Evolutionary conservation across 23 red algal genomes (phyloP).

Genomic region (Chondrus crispus): DNA sequence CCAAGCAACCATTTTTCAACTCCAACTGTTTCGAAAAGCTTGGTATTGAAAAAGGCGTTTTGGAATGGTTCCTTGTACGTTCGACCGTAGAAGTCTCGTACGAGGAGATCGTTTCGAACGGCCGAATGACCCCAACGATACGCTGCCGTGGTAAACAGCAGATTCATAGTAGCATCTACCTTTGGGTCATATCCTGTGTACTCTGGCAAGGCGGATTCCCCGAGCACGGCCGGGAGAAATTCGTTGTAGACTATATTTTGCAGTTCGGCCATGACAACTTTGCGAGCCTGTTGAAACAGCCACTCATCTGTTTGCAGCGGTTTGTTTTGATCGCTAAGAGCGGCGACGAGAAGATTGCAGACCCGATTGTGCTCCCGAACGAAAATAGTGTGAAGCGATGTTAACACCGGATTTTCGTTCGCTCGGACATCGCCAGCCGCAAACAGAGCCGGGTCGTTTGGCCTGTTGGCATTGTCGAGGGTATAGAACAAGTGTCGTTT

Average conservation of each 20-base stretch:
- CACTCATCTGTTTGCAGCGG: conserved; percentile 1
- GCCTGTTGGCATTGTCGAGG: conserved; percentile 28
- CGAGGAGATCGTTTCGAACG: background rate
- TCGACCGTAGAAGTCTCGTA: background rate
- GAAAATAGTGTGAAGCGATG: conserved; percentile 5
- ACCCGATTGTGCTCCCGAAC: conserved; percentile 35
- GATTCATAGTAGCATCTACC: background rate
- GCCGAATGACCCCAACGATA: conserved; percentile 10
- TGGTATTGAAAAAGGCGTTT: background rate
- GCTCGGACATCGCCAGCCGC: background rate
- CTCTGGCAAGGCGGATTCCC: background rate
- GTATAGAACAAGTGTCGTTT: background rate
- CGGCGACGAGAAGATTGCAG: background rate
- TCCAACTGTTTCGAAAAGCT: background rate
- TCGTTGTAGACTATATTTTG: conserved; percentile 25
- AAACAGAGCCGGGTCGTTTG: background rate
- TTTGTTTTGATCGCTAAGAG: background rate
- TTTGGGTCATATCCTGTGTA: conserved; percentile 4
- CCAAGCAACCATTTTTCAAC: background rate
- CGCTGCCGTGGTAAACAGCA: conserved; percentile 8
- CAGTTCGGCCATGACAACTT: background rate
- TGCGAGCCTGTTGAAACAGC: conserved; percentile 25
- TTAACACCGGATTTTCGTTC: conserved; percentile 24
- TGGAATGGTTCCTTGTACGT: background rate
- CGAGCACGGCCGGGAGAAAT: background rate